phyloP scores from a whole-genome alignment of 2,329 filamentous ascomycete species.

The Cladophialophora carrionii region DNA sequence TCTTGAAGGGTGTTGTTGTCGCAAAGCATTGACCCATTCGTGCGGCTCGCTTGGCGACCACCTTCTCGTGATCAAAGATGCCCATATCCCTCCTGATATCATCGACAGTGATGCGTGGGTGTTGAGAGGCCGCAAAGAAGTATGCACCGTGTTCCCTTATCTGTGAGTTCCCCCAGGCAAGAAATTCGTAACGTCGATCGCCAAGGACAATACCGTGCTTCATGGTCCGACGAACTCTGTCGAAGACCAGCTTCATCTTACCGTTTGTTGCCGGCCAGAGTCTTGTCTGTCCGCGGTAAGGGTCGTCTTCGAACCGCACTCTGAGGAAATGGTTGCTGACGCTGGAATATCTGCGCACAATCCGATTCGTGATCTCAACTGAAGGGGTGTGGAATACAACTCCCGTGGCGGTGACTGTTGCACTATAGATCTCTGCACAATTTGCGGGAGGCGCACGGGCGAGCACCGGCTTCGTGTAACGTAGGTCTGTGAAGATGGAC shows the following conservation, averaged over 20 bases:
- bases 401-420: conserved; percentile 79
- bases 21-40: conserved; percentile 94
- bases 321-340: conserved; percentile 80
- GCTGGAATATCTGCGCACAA: conserved; percentile 72
- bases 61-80: conserved; percentile 74
- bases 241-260: conserved; percentile 71
- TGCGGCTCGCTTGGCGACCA: conserved; percentile 87
- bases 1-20: conserved; percentile 66
- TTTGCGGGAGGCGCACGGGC: conserved; percentile 66
- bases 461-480: conserved; percentile 51
- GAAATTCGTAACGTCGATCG: conserved; percentile 79
- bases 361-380: conserved; percentile 84
- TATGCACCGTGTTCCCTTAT: conserved; percentile 90
- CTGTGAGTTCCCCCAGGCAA: conserved; percentile 94
- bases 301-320: conserved; percentile 87
- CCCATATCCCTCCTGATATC: conserved; percentile 88
- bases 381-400: conserved; percentile 76
- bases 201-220: conserved; percentile 80
- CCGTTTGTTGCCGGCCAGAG: conserved; percentile 62
- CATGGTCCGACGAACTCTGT: conserved; percentile 71
- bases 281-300: conserved; percentile 56
- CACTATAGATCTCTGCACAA: conserved; percentile 75
- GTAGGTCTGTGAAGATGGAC: conserved; percentile 65
- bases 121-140: conserved; percentile 73
- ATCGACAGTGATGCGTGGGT: conserved; percentile 67